A percentile compares a stretch with the other conserved stretches of the same genome.
Conservation (phyloP, 257 asterid genomes). For the Solanum chmielewskii region DNA sequence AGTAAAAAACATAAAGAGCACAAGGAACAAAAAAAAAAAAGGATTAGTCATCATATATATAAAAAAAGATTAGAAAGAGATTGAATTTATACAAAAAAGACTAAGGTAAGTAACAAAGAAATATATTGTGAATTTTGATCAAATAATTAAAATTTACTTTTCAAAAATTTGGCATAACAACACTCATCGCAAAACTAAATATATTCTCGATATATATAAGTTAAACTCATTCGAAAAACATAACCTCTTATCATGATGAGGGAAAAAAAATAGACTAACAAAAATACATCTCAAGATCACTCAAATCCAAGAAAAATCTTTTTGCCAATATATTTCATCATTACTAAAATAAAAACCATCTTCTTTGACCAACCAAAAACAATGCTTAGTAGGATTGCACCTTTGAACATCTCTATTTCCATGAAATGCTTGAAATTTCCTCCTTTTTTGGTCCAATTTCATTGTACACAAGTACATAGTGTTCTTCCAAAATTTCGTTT, state of each 20-base stretch:
- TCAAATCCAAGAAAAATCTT: slow-evolving; percentile 10
- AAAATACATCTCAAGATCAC: neutral
- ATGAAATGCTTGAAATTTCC: slow-evolving; percentile 4
- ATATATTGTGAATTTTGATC: neutral
- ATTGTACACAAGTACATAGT: neutral
- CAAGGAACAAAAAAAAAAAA: neutral
- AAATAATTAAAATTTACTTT: neutral
- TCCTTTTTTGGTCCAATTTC: slow-evolving; percentile 8
- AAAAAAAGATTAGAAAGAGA: neutral
- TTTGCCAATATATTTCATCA: slow-evolving; percentile 1
- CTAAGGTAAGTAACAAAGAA: neutral
- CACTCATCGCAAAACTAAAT: neutral
- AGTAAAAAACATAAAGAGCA: neutral
- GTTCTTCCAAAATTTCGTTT: neutral
- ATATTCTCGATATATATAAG: neutral
- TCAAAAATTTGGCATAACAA: neutral
- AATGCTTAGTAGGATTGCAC: neutral
- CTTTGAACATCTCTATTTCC: neutral
- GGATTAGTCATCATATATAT: neutral
- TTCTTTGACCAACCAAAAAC: slow-evolving; percentile 16
- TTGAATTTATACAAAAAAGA: neutral
- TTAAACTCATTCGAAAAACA: neutral
- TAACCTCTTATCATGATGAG: neutral
- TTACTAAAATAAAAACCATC: slow-evolving; percentile 12
- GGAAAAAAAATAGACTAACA: too few species aligned